A percentile compares a stretch with the other conserved stretches of the same genome.
phyloP scores from a whole-genome alignment of 1,284 basidiomycete genomes.

The Mycena sp. region DNA sequence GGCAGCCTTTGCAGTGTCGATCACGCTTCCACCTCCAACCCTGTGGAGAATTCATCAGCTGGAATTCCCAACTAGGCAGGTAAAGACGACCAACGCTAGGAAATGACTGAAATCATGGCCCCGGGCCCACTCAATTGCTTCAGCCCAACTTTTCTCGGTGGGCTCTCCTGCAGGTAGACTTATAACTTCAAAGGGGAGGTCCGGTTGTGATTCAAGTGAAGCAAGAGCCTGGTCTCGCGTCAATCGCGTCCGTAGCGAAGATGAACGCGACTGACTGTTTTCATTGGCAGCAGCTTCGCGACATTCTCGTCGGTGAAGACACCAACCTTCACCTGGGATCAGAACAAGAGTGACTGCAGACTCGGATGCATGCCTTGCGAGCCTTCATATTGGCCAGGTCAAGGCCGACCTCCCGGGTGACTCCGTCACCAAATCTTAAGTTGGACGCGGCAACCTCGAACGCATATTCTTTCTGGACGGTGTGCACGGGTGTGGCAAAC shows the following conservation, averaged over 20 bases:
- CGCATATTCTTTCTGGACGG: conserved; percentile 90
- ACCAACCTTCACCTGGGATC: conserved; percentile 69
- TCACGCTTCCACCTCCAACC: conserved; percentile 95
- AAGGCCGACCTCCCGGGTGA: conserved; percentile 93
- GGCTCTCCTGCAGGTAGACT: conserved; percentile 91
- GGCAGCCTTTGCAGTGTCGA: conserved; percentile 86
- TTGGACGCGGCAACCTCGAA: conserved; percentile 97
- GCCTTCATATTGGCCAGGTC: conserved; percentile 93
- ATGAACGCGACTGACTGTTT: conserved; percentile 60
- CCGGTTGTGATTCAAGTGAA: conserved; percentile 76
- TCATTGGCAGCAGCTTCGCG: conserved; percentile 84
- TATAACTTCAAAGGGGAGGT: conserved; percentile 86
- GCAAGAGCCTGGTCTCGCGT: conserved; percentile 67
- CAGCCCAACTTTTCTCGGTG: conserved; percentile 88
- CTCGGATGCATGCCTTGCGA: conserved; percentile 62
- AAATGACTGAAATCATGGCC: conserved; percentile 92
- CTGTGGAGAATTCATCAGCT: conserved; percentile 47
- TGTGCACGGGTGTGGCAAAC: conserved; percentile 87
- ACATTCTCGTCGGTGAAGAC: conserved; percentile 94
- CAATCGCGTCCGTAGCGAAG: not conserved
- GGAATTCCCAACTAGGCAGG: not conserved
- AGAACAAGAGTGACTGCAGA: conserved; percentile 11
- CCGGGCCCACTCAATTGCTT: conserved; percentile 91
- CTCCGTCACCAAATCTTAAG: conserved; percentile 89
- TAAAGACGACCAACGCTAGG: conserved; percentile 73